These are phyloP conservation scores for Penicillium sp. DNA, from an alignment of 2,329 filamentous ascomycete species.

Conservation along the genomic window DNA sequence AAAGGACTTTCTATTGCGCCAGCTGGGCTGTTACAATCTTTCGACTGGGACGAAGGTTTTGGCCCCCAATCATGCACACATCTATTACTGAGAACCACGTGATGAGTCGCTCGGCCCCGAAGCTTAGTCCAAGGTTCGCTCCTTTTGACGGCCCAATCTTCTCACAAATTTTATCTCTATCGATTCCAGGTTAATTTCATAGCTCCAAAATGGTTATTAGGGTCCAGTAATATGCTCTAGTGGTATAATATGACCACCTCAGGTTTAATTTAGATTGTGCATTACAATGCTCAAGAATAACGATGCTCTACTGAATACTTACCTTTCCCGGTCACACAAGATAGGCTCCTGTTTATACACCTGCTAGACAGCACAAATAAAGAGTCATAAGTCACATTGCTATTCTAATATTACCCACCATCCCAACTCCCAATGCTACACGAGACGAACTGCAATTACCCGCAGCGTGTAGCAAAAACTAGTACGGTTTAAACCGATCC, in stretches of 20 bases:
- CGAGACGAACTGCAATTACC: constrained; percentile 16
- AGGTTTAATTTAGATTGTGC: too few relatives aligned
- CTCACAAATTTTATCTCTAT: too few relatives aligned
- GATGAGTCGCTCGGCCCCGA: not conserved
- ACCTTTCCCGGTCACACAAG: too few relatives aligned
- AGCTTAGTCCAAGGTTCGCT: not conserved
- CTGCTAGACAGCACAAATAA: not conserved
- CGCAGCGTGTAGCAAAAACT: constrained; percentile 13
- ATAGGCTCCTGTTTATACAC: not conserved
- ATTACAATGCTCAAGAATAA: too few relatives aligned
- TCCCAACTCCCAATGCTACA: constrained; percentile 28
- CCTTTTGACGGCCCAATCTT: too few relatives aligned
- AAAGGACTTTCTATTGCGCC: not conserved
- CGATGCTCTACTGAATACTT: too few relatives aligned
- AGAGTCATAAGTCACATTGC: not conserved
- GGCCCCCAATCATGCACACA: not conserved
- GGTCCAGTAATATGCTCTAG: too few relatives aligned
- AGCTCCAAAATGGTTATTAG: too few relatives aligned
- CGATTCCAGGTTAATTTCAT: too few relatives aligned
- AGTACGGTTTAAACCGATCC: constrained; percentile 50
- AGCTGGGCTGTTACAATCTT: not conserved
- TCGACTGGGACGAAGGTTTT: not conserved
- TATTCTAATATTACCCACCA: constrained; percentile 23
- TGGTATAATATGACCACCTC: too few relatives aligned
- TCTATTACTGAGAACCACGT: not conserved